Conservation (phyloP, 2,329 filamentous ascomycete genomes). For the Emydomyces testavorans region DNA sequence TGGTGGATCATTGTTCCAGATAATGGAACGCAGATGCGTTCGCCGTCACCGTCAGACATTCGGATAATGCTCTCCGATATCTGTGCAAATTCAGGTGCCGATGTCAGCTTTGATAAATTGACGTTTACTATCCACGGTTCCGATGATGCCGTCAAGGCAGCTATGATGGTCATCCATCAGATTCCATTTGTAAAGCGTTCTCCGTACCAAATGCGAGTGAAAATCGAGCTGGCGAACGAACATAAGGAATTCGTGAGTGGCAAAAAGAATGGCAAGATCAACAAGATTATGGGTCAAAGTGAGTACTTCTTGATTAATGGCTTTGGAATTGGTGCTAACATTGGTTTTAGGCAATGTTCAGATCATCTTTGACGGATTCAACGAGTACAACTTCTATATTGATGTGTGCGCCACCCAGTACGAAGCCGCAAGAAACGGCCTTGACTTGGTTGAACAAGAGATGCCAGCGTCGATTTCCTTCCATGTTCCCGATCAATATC, state of each 20-base stretch:
- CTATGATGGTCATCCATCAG: constrained; percentile 86
- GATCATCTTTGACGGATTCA: constrained; percentile 97
- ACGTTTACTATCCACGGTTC: constrained; percentile 91
- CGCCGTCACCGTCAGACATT: constrained; percentile 56
- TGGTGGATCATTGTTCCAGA: constrained; percentile 87
- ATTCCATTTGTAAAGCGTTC: constrained; percentile 78
- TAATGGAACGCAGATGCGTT: constrained; percentile 46
- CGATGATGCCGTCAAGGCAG: constrained; percentile 89
- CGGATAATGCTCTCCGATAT: constrained; percentile 89
- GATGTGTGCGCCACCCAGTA: constrained; percentile 89
- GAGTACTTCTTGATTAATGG: constrained; percentile 21
- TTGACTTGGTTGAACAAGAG: constrained; percentile 91
- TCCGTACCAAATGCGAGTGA: constrained; percentile 88
- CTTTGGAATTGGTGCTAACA: constrained; percentile 17
- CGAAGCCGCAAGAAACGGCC: constrained; percentile 83
- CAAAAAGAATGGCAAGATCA: constrained; percentile 99
- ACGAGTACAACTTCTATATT: constrained; percentile 99
- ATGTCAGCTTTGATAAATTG: constrained; percentile 87
- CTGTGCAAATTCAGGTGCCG: constrained; percentile 88
- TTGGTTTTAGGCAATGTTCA: constrained; percentile 64
- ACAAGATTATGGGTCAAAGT: constrained; percentile 99
- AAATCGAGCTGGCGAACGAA: constrained; percentile 97
- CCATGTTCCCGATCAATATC: constrained; percentile 96
- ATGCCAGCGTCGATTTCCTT: constrained; percentile 99
- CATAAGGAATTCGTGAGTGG: constrained; percentile 99